Evolutionary conservation across 2,329 filamentous ascomycete species (phyloP), one percentile per base, ranked within the genome.

Genomic region (Stagonosporopsis rhizophila): DNA sequence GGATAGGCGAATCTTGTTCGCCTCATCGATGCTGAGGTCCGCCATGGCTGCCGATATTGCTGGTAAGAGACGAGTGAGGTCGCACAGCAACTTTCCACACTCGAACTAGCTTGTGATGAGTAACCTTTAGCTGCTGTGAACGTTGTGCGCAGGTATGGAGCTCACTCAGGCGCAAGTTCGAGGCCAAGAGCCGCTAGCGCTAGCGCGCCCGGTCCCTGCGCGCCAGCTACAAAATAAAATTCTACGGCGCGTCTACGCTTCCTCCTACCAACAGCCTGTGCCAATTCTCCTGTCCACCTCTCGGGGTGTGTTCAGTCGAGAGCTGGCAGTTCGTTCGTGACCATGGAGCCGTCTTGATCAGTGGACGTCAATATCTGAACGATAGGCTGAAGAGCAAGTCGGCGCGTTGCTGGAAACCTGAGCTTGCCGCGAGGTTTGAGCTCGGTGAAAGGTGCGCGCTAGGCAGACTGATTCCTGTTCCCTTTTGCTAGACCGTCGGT

Each of bases 311-410:
- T 84, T 82, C 85, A 87, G 91, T 94, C 78, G 90, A 93, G 85
- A 79, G 85, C 90, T 86, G 83, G 87, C 90, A 94, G 87, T 86
- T 94, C 90, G 90, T 91, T 91, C 71, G 87, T 85, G 52, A 80
- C 62, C 62, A 75, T 70, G 75, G 91, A 88, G 90, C 90, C 92
- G 88, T 87, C 89, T 91, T 87, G 64, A 73, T 68, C 72, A 41
- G 71, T 78, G 87, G 90, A 86, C 92, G 89, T 90, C 84, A 87
- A 89, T 91, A 82, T 93, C 90, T 89, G 87, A 91, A 92, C 90
- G 91, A 96, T 92, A 95, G 90, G 88, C 95, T 89, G 91, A 78
- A 96, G 89, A 96, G 78, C 72, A 85, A 95, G 82, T 81, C 77
- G 80, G 81, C 78, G 78, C 78, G 76, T 80, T 70, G 72, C 68